phyloP scores from a whole-genome alignment of 148 eudicot genomes.

The Cornus kousa region DNA sequence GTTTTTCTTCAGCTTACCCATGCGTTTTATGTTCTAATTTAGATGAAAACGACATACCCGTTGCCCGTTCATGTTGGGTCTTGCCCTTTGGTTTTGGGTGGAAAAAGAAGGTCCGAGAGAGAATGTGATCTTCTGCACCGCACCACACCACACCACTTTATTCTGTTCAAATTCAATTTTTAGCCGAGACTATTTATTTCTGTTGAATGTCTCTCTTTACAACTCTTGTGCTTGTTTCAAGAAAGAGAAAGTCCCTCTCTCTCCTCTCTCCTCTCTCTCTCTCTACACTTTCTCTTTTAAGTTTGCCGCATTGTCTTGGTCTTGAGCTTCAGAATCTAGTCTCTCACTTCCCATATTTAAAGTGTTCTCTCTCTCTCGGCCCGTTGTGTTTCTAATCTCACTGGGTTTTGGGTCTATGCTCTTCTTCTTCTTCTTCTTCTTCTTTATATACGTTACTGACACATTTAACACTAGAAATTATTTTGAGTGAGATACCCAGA shows the following conservation, averaged over 20 bases:
- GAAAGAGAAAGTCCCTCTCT: slow-evolving; percentile 22
- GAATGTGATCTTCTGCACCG: slow-evolving; percentile 16
- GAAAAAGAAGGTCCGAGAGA: slow-evolving; percentile 4
- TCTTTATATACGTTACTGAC: background rate
- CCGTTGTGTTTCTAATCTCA: slow-evolving; percentile 12
- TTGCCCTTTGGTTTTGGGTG: slow-evolving; percentile 23
- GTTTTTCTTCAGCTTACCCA: slow-evolving; percentile 11
- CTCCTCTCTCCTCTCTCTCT: slow-evolving; percentile 9
- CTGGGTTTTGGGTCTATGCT: slow-evolving; percentile 2
- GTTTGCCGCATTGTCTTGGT: slow-evolving; percentile 47
- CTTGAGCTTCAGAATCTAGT: slow-evolving; percentile 31
- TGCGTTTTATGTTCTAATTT: slow-evolving; percentile 6
- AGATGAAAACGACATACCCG: slow-evolving; percentile 31
- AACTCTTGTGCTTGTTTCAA: slow-evolving; percentile 9
- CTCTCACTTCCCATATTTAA: slow-evolving; percentile 32
- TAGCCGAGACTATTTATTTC: too few relatives aligned
- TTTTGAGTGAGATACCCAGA: background rate
- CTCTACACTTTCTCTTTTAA: background rate
- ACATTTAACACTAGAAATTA: background rate
- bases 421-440: slow-evolving; percentile 16
- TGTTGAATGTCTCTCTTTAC: too few relatives aligned
- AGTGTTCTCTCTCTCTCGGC: slow-evolving; percentile 4
- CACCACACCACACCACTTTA: slow-evolving; percentile 31
- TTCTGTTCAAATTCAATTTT: slow-evolving; percentile 58
- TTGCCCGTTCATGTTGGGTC: slow-evolving; percentile 23